Base-by-base conservation (phyloP, 2,329 filamentous ascomycete genomes). In the Aspergillus quadrilineatus region DNA sequence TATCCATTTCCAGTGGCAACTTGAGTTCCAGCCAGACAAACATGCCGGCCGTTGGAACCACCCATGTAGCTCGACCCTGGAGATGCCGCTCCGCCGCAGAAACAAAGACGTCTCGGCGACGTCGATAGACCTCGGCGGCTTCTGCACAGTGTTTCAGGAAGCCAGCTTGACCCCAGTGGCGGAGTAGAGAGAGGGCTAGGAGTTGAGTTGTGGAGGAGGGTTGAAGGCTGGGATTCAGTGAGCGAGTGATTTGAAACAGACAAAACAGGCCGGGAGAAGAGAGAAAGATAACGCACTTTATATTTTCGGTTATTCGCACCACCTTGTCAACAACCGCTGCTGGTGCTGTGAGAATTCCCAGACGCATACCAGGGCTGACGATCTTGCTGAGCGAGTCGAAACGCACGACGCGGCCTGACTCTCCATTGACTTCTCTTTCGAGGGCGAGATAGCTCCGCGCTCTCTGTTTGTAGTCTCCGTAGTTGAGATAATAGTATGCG, bases 311-410 rank as follows among this genome's bases (percentile, higher is more conserved):
- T 2, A 42, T 42, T 10, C 12, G 14, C 7, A 15, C n/a, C 9
- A 42, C 17, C 4, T 26, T 42, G 2, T 42, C 5, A 17, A 42
- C 10, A 9, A 42, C 39, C 15, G 39, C 6, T 3, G 17, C 39
- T 22, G 17, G 39, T 2, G 39, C 39, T 9, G 39, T 42, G 7
- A 55, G 39, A 8, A 55, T 28, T 7, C 53, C 53, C 6, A 55
- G 6, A 8, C 53, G 53, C 53, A 55, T 44, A 4, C 53, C 53
- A 0, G 53, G 3, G 17, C 53, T 55, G 26, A 55, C 45, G 10
- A 55, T 55, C 14, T 55, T 55, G 53, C 53, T 55, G 9, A 55
- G 46, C n/a, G 53, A 55, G 46, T 55, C 53, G 12, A 55, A 44
- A 6, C 53, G 53, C 3, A 55, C 2, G 5, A 55, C 53, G 5